Percentiles rank a stretch among this genome's conserved stretches.
These are phyloP conservation scores for Pseudogymnoascus sp. DNA, from an alignment of 2,329 filamentous ascomycete genomes.

Conservation along the genomic window DNA sequence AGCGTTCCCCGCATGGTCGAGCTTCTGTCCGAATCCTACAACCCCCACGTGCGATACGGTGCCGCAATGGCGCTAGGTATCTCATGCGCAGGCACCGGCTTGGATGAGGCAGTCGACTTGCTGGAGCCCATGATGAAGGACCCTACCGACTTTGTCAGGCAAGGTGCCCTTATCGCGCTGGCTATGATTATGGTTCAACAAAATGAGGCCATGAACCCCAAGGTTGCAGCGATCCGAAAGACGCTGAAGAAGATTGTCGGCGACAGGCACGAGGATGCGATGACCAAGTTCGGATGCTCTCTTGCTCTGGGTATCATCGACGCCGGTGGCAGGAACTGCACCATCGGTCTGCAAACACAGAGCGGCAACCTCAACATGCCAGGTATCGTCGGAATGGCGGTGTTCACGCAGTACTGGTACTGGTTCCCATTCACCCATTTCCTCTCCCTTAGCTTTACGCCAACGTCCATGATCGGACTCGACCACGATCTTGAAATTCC, in stretches of 20 bases:
- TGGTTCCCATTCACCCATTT: slow-evolving; percentile 99
- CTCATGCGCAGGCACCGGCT: slow-evolving; percentile 89
- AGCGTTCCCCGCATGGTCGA: slow-evolving; percentile 99
- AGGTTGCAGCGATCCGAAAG: slow-evolving; percentile 84
- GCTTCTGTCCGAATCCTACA: slow-evolving; percentile 95
- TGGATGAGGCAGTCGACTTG: slow-evolving; percentile 93
- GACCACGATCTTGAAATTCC: slow-evolving; percentile 92
- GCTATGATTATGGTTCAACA: slow-evolving; percentile 99
- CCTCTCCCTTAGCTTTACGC: slow-evolving; percentile 90
- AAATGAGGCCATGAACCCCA: slow-evolving; percentile 97
- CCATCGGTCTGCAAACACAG: slow-evolving; percentile 93
- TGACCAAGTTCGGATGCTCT: slow-evolving; percentile 97
- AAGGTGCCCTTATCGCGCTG: slow-evolving; percentile 87
- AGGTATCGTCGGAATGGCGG: slow-evolving; percentile 92
- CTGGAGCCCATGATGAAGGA: slow-evolving; percentile 99
- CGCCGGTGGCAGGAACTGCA: slow-evolving; percentile 95
- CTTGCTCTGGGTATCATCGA: slow-evolving; percentile 95
- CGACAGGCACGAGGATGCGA: slow-evolving; percentile 95
- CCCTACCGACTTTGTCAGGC: slow-evolving; percentile 94
- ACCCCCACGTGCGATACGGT: slow-evolving; percentile 94
- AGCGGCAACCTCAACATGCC: slow-evolving; percentile 98
- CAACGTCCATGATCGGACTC: slow-evolving; percentile 88
- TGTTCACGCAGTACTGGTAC: slow-evolving; percentile 99
- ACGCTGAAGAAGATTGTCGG: slow-evolving; percentile 88
- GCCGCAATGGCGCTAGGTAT: slow-evolving; percentile 98